Conservation (phyloP, 805 yeast genomes). For the Starmera quercuum region DNA sequence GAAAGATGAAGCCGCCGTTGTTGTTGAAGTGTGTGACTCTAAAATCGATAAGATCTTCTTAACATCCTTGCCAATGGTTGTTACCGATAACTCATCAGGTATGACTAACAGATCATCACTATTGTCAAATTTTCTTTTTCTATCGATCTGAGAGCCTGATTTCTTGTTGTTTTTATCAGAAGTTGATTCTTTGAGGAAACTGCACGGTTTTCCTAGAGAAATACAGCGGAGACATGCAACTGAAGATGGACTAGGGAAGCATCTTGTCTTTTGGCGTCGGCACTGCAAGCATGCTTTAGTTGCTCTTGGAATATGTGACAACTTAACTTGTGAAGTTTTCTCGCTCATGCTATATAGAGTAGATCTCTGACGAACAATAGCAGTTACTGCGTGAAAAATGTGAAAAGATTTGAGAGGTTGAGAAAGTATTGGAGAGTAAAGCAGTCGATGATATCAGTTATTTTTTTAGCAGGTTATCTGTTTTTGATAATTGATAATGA, state of each 20-base stretch:
- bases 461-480: no score
- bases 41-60: background rate
- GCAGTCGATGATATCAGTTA: no score
- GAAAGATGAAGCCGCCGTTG: background rate
- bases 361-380: no score
- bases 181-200: conserved; percentile 38
- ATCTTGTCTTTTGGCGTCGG: conserved; percentile 51
- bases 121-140: background rate
- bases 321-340: background rate
- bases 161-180: no score
- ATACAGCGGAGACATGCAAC: conserved; percentile 52
- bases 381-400: no score
- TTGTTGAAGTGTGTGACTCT: background rate
- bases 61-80: background rate
- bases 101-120: background rate
- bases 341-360: no score
- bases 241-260: conserved; percentile 42
- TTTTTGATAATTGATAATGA: no score
- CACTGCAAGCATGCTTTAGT: conserved; percentile 48
- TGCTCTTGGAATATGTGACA: conserved; percentile 26
- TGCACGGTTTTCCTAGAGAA: conserved; percentile 44
- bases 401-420: no score
- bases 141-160: background rate
- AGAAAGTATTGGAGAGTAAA: no score
- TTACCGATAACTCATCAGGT: background rate